A percentile compares a stretch with the other conserved stretches of the same genome.
Conservation (phyloP, 2,329 filamentous ascomycete species). For the Xylaria sp. region DNA sequence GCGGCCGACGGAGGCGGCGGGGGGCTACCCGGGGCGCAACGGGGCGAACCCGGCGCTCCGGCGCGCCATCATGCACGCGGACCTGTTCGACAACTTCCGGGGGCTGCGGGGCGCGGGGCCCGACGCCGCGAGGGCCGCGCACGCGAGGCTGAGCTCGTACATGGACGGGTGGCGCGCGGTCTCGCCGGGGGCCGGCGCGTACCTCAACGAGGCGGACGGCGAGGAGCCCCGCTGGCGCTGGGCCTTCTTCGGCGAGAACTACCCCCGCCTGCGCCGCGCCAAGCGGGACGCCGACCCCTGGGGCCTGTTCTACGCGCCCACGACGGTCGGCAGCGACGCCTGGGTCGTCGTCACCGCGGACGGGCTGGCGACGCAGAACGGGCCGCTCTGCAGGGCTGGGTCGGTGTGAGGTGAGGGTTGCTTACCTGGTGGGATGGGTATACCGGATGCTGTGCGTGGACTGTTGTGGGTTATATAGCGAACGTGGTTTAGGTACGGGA, state of each 20-base stretch:
- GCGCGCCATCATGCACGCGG: slow-evolving; percentile 38
- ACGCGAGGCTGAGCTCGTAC: slow-evolving; percentile 24
- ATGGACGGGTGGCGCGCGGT: slow-evolving; percentile 36
- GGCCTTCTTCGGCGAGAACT: slow-evolving; percentile 52
- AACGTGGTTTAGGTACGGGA: too few species aligned
- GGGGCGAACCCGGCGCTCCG: slow-evolving; percentile 50
- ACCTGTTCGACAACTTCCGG: slow-evolving; percentile 34
- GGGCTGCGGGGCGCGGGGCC: slow-evolving; percentile 25
- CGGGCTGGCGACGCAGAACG: slow-evolving; percentile 39
- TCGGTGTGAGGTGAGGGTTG: not conserved
- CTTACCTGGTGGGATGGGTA: not conserved
- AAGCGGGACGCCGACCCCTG: slow-evolving; percentile 53
- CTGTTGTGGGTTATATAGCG: not conserved
- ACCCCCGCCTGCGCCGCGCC: slow-evolving; percentile 43
- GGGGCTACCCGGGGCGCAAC: slow-evolving; percentile 37
- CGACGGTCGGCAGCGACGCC: slow-evolving; percentile 53
- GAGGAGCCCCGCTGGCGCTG: slow-evolving; percentile 49
- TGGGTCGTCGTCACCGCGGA: slow-evolving; percentile 45
- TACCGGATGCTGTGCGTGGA: not conserved
- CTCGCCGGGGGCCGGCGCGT: slow-evolving; percentile 47
- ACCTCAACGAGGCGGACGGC: slow-evolving; percentile 56
- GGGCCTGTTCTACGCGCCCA: slow-evolving; percentile 51
- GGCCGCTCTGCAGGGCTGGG: slow-evolving; percentile 40
- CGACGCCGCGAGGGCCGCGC: slow-evolving; percentile 25
- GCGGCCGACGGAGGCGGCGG: slow-evolving; percentile 34